Evolutionary conservation across 129 eudicot species (phyloP).

Genomic region (Calendula officinalis): DNA sequence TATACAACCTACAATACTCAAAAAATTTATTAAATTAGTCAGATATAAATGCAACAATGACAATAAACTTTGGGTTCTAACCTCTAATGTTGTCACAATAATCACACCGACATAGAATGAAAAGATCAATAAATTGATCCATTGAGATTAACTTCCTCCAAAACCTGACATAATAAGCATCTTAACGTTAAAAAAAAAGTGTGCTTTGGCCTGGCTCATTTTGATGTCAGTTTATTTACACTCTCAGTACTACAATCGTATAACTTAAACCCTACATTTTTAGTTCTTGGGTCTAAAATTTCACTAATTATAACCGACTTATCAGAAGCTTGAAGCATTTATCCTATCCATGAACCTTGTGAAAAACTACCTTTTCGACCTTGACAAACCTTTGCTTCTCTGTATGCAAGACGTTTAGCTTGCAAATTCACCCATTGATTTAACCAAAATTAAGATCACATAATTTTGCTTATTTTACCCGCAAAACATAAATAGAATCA

Average conservation of each 20-base stretch:
- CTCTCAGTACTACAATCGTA: too few species aligned
- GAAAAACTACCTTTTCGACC: conserved; percentile 71
- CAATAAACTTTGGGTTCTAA: too few species aligned
- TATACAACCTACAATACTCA: too few species aligned
- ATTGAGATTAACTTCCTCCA: conserved; percentile 78
- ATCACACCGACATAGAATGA: conserved; percentile 93
- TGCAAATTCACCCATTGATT: conserved; percentile 23
- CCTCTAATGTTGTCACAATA: conserved; percentile 92
- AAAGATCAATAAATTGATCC: conserved; percentile 94
- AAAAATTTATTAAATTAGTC: too few species aligned
- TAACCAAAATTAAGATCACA: not conserved
- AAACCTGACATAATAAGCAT: conserved; percentile 49
- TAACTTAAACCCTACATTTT: conserved; percentile 35
- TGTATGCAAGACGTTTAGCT: conserved; percentile 87
- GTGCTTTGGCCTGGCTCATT: too few species aligned
- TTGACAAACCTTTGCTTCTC: conserved; percentile 61
- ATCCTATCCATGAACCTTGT: conserved; percentile 89
- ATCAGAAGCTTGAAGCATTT: conserved; percentile 90
- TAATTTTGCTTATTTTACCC: not conserved
- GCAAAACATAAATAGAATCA: not conserved
- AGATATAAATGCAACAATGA: too few species aligned
- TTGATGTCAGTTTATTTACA: too few species aligned
- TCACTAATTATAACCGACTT: conserved; percentile 82
- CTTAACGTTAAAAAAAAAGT: not conserved
- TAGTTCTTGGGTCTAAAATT: conserved; percentile 80